Base-by-base conservation (phyloP, 2,329 filamentous ascomycete species). In the Albophoma yamanashiensis region DNA sequence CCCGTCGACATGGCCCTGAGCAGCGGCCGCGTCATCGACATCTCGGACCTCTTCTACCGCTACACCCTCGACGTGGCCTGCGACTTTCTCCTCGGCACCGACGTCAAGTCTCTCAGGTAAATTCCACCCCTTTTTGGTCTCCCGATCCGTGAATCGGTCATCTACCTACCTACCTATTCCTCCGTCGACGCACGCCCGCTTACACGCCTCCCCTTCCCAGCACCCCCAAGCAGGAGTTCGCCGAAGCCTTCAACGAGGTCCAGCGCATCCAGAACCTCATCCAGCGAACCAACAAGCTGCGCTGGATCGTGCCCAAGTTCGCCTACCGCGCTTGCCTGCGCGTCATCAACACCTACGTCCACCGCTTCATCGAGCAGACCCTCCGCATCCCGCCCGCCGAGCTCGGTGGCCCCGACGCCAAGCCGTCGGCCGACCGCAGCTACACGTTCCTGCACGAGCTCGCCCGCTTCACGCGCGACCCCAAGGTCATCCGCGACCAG, bases 381-480 rank as follows among this genome's bases (percentile, higher is more conserved):
- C 82, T 96, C 8, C 78, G 79, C 5, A 80, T 96, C 40, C 83
- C 82, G 2, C 82, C 84, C 0, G 83, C 84, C 36, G 90, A 96
- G 71, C 82, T 95, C 56, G 31, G n/a, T n/a, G n/a, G 2, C 20
- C 50, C 63, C 3, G 91, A 89, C 74, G 83, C 82, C 60, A 91
- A 89, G 69, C 4, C n/a, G n/a, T 22, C 43, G 43, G 88, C 89
- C 69, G 76, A 82, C 63, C 31, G 31, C 20, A 82, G 81, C 55
- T 92, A 94, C 73, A 95, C 89, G 1, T 96, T 97, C 76, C 82
- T 96, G 25, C 89, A 96, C 73, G 89, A 91, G 38, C 82, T 97
- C 2, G 91, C 91, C 53, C 80, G 82, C 45, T 92, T 91, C 76
- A 96, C 92, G 0, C 85, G 89, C 40, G 83, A 88, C 68, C 79